Evolutionary conservation across 768 basidiomycete species (phyloP).

Genomic region (Lentinula lateritia): DNA sequence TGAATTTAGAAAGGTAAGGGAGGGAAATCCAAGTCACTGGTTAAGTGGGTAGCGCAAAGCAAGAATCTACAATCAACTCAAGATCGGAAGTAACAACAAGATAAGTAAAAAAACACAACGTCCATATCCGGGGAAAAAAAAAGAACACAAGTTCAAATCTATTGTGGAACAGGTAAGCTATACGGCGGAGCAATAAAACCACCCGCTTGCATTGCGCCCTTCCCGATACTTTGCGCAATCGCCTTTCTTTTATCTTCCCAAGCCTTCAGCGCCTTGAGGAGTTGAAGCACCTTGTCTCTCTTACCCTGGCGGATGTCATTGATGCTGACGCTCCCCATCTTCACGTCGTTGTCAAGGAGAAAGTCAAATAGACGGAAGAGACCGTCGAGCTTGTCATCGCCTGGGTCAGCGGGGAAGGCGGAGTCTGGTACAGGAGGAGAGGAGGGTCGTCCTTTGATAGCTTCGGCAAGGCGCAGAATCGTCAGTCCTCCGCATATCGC

Average conservation of each 20-base stretch:
- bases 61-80: not conserved
- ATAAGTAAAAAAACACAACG: not conserved
- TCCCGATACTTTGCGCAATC: constrained; percentile 48
- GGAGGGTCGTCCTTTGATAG: constrained; percentile 59
- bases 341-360: constrained; percentile 85
- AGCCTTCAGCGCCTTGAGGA: constrained; percentile 67
- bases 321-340: constrained; percentile 89
- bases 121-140: not conserved
- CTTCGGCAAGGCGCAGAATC: constrained; percentile 82
- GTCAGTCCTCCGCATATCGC: constrained; percentile 62
- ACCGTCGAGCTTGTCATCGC: constrained; percentile 81
- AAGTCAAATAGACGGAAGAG: constrained; percentile 90
- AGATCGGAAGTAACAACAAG: not conserved
- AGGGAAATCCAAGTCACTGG: not conserved
- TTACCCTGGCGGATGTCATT: constrained; percentile 87
- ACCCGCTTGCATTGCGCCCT: constrained; percentile 28
- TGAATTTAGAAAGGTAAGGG: not conserved
- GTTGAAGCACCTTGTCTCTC: constrained; percentile 72
- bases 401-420: constrained; percentile 62
- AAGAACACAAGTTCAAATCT: not conserved
- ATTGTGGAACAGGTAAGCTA: not conserved
- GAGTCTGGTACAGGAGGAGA: constrained; percentile 74
- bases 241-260: constrained; percentile 77
- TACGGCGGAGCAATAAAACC: constrained; percentile 24
- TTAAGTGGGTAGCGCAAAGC: not conserved